Evolutionary conservation across 306 rosid species (phyloP), one percentile per base, ranked within the genome.

Genomic region (Vigna nakashimae): DNA sequence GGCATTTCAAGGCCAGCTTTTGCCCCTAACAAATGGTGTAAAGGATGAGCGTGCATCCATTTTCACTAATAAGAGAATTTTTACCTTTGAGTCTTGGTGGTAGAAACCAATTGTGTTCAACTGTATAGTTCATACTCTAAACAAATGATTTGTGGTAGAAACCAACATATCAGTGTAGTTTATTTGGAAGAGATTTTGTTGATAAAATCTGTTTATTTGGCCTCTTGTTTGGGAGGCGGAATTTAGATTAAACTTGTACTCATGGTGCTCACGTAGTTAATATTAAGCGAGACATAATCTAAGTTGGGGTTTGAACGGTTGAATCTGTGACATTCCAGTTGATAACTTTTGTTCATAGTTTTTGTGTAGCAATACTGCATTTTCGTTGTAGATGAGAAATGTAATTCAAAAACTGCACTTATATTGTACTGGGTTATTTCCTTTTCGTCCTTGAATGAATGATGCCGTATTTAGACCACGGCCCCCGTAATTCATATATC

Each of bases 31-130:
- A 8, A 83, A 92, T 81, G 96, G 96, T 26, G 88, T 83, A 16
- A 93, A 88, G 73, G 92, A 82, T 76, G 96, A 88, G 11, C 91
- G 86, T 82, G 96, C 96, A 4, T 92, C 92, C 4, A 88, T 92
- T 50, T 95, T 95, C 81, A 95, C 20, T 20, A 20, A 20, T 20
- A 20, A 20, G 97, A 92, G 71, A 92, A 96, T 0, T 95, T 20
- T 3, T 70, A 17, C 50, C 4, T 95, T 93, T 71, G 86, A 98
- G 64, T 3, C 98, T 94, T 30, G 98, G 98, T 69, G 98, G 98
- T 69, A 84, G 97, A 68, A 94, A 90, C 78, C 91, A 88, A 89
- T 81, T 65, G 67, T 71, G 55, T 16, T 24, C 71, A 18, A 77
- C 45, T 62, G 70, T 22, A 38, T 70, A 32, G 36, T 32, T 32